phyloP scores from a whole-genome alignment of 805 yeast genomes.

The Metschnikowia arizonensis region DNA sequence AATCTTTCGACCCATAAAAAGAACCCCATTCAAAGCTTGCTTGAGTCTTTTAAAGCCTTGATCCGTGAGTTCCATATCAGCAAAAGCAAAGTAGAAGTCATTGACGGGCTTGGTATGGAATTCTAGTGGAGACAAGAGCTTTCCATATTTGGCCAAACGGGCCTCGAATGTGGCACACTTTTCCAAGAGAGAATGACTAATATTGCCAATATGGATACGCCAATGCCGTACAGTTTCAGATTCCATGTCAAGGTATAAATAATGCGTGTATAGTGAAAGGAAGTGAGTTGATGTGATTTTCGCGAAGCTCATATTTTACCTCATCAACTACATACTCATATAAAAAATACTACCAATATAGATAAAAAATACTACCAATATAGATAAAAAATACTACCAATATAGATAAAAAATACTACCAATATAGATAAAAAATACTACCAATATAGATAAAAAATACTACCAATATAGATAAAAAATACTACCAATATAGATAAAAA shows the following conservation, averaged over 20 bases:
- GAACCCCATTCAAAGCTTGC: conserved; percentile 61
- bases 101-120: conserved; percentile 51
- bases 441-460: too few species aligned
- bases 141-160: conserved; percentile 65
- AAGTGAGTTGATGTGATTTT: too few species aligned
- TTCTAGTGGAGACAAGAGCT: conserved; percentile 43
- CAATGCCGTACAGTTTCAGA: neutral
- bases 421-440: too few species aligned
- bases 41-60: conserved; percentile 48
- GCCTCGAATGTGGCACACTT: conserved; percentile 43
- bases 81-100: conserved; percentile 60
- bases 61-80: conserved; percentile 52
- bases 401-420: too few species aligned
- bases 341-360: too few species aligned
- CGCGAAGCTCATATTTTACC: too few species aligned
- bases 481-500: too few species aligned
- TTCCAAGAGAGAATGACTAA: conserved; percentile 51
- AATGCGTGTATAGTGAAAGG: too few species aligned
- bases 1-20: conserved; percentile 69
- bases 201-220: conserved; percentile 61
- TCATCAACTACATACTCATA: too few species aligned
- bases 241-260: neutral
- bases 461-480: too few species aligned
- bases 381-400: too few species aligned
- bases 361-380: too few species aligned